Conservation (phyloP, 108 stramenopile species). For the Pseudonitzschia pungens region DNA sequence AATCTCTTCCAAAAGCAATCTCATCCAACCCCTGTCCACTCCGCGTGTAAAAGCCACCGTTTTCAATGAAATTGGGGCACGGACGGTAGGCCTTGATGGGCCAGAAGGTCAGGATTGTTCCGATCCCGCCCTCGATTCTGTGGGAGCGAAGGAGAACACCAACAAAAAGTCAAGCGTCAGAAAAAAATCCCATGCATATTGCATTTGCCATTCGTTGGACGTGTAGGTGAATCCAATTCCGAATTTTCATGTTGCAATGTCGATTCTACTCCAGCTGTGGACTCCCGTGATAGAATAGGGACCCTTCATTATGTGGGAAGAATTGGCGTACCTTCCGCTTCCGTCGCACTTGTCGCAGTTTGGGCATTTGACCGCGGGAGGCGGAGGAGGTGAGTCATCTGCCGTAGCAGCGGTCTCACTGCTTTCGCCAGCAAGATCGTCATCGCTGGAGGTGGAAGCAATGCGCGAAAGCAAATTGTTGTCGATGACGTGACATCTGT, state of each 20-base stretch:
- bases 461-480: background rate
- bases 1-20: slow-evolving; percentile 84
- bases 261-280: no score
- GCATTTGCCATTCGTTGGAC: no score
- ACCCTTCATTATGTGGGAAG: no score
- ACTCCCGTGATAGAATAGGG: no score
- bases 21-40: slow-evolving; percentile 81
- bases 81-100: slow-evolving; percentile 91
- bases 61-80: slow-evolving; percentile 83
- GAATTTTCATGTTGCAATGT: no score
- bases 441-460: background rate
- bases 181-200: background rate
- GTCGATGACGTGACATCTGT: background rate
- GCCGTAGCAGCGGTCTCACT: background rate
- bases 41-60: slow-evolving; percentile 66
- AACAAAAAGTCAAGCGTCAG: no score
- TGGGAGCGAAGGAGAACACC: background rate
- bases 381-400: slow-evolving; percentile 8
- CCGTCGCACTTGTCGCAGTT: slow-evolving; percentile 84
- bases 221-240: background rate
- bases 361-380: slow-evolving; percentile 63
- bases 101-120: slow-evolving; percentile 72
- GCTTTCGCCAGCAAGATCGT: background rate
- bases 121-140: slow-evolving; percentile 86
- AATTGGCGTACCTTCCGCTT: slow-evolving; percentile 61